Base-by-base conservation (phyloP, 169 alveolate species). In the Plasmodium knowlesi region DNA sequence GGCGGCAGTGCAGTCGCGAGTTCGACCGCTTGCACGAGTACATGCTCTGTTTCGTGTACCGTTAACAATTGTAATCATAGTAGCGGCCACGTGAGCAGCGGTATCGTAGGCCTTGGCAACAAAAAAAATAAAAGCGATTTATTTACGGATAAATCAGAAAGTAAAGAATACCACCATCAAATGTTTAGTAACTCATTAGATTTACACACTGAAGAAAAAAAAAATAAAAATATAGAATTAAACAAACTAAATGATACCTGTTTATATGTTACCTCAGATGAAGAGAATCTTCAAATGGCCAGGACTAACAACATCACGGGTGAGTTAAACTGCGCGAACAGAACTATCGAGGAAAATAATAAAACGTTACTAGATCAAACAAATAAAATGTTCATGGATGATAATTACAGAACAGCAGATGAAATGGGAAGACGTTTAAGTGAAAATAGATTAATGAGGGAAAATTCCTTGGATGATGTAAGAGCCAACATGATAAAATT, bases 211-310 rank as follows among this genome's bases (percentile, higher is more conserved):
- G 93, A 73, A n/a, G 86, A 73, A 9, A 73, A 86, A 86, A 53
- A 3, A 12, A 76, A 50, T 37, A 84, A 84, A 72, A 84, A 34
- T 28, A 5, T 72, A 46, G 93, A 86, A 12, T 54, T 86, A n/a
- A 74, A 86, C 67, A 74, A 74, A 86, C 81, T 86, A 41, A 86
- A 86, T 86, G 86, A 57, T n/a, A 86, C 93, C 16, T 86, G 85
- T 76, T 74, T 86, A 34, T 86, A 86, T 86, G 61, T 86, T 86
- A 78, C 85, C 79, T 86, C 93, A 86, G 93, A 86, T 76, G 93
- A 86, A 86, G 93, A 76, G 28, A 10, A 32, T 22, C 30, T 70
- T 10, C 71, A 86, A 74, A 53, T 74, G 16, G 93, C 61, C 61
- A 50, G 82, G 81, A 76, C 14, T 37, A 86, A 76, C n/a, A 86